phyloP scores from a whole-genome alignment of 495 filamentous ascomycete species.

The Cenococcum geophilum region DNA sequence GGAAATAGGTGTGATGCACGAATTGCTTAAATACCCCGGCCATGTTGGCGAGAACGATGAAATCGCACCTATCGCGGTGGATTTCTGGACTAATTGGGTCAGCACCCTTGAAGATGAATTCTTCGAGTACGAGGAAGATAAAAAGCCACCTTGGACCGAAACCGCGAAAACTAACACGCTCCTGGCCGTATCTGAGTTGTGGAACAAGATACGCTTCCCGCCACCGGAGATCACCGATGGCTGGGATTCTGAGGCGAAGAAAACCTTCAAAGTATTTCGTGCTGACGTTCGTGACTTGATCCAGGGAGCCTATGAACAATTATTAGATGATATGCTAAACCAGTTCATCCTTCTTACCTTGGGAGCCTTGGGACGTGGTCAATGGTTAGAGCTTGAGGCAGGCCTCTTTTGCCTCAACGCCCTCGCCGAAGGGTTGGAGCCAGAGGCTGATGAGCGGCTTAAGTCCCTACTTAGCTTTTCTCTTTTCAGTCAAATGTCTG shows the following conservation, averaged over 20 bases:
- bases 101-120: slow-evolving; percentile 47
- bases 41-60: slow-evolving; percentile 70
- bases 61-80: slow-evolving; percentile 67
- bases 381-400: slow-evolving; percentile 77
- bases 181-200: slow-evolving; percentile 53
- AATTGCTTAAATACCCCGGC: slow-evolving; percentile 63
- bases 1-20: slow-evolving; percentile 42
- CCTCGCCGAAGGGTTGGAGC: slow-evolving; percentile 53
- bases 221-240: slow-evolving; percentile 13
- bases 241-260: slow-evolving; percentile 68
- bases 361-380: slow-evolving; percentile 49
- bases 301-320: slow-evolving; percentile 63
- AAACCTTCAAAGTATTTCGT: slow-evolving; percentile 69
- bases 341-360: slow-evolving; percentile 62
- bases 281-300: slow-evolving; percentile 77
- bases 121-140: slow-evolving; percentile 36
- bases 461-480: slow-evolving; percentile 60
- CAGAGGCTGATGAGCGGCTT: slow-evolving; percentile 58
- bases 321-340: slow-evolving; percentile 61
- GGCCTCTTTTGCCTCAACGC: slow-evolving; percentile 71
- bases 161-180: slow-evolving; percentile 41
- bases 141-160: slow-evolving; percentile 36
- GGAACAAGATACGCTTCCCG: slow-evolving; percentile 51
- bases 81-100: slow-evolving; percentile 76
- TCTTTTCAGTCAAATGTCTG: slow-evolving; percentile 55